Base-by-base conservation (phyloP, 306 rosid species). In the Fragaria iinumae region DNA sequence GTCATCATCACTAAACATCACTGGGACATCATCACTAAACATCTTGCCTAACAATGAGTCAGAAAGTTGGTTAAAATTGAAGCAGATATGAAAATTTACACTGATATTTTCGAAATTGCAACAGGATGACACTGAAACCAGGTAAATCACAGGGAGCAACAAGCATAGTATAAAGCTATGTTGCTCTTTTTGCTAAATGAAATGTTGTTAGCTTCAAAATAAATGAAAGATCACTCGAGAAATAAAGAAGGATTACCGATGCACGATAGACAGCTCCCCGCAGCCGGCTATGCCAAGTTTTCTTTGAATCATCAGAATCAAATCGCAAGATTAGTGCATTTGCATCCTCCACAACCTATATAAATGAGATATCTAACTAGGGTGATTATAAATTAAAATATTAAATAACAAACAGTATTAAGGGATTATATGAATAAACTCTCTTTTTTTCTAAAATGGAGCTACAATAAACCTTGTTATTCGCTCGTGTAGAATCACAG, bases 191-290 rank as follows among this genome's bases (percentile, higher is more conserved):
- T 23, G 20, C 25, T 21, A 21, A 57, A 57, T 23, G 34, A 57
- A 55, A 55, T 55, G 23, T 55, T n/a, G 27, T 57, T 57, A 4
- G 25, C 32, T 57, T 57, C 12, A 23, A 57, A 14, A 56, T 39
- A 14, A 13, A 62, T 25, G 14, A 39, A 27, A 4, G 9, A 12
- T 65, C 70, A 8, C 44, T n/a, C 3, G 62, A 18, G 27, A 38
- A 17, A 34, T 44, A 81, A 6, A 48, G 27, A 52, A 56, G 53
- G 47, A 21, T 77, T 84, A 87, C 99, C 86, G 97, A 95, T 86
- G 99, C 90, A 80, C 88, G 80, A 85, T 95, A 92, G 74, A 95
- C 88, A 76, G 97, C 99, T 81, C 97, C 91, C 84, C 91, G 96
- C 85, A 92, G 72, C 78, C 90, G 90, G 76, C 81, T 89, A 21